Percentiles rank a stretch among this genome's conserved stretches.
Evolutionary conservation across 2,329 filamentous ascomycete genomes (phyloP).

Genomic region (Xylariaceae sp.): DNA sequence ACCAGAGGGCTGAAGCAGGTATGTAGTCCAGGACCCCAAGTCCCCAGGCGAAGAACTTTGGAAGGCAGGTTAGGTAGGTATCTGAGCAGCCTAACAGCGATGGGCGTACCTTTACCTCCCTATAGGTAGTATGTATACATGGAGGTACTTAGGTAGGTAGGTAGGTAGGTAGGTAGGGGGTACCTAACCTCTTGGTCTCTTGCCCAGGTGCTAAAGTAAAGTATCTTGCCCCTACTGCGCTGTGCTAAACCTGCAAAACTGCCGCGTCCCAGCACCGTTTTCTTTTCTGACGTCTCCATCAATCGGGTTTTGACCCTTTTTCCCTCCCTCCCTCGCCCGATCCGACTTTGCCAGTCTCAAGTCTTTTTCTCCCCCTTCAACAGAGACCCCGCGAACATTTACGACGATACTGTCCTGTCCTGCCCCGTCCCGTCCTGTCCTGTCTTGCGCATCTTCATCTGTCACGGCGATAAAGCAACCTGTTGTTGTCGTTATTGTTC

Average conservation of each 20-base stretch:
- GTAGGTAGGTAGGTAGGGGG: background rate
- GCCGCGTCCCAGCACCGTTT: background rate
- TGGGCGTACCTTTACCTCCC: too few species aligned
- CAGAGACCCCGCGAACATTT: conserved; percentile 38
- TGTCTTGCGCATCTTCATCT: conserved; percentile 30
- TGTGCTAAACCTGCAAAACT: background rate
- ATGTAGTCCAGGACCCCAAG: too few species aligned
- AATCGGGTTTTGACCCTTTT: conserved; percentile 38
- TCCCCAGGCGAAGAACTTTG: too few species aligned
- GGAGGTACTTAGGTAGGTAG: too few species aligned
- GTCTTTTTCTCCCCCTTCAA: conserved; percentile 19
- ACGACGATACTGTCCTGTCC: conserved; percentile 31
- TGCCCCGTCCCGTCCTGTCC: conserved; percentile 12
- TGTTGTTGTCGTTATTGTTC: conserved; percentile 30
- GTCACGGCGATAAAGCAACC: conserved; percentile 35
- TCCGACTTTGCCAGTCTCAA: conserved; percentile 18
- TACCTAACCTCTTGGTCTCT: background rate
- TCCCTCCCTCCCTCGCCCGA: conserved; percentile 24
- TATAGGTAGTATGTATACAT: too few species aligned
- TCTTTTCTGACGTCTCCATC: conserved; percentile 37
- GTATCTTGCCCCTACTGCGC: too few species aligned
- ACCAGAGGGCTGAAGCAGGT: too few species aligned
- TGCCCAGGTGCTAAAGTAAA: background rate
- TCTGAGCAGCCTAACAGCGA: too few species aligned
- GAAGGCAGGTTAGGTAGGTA: too few species aligned